Conservation (phyloP, 768 basidiomycete genomes). For the Pisolithus tinctorius region DNA sequence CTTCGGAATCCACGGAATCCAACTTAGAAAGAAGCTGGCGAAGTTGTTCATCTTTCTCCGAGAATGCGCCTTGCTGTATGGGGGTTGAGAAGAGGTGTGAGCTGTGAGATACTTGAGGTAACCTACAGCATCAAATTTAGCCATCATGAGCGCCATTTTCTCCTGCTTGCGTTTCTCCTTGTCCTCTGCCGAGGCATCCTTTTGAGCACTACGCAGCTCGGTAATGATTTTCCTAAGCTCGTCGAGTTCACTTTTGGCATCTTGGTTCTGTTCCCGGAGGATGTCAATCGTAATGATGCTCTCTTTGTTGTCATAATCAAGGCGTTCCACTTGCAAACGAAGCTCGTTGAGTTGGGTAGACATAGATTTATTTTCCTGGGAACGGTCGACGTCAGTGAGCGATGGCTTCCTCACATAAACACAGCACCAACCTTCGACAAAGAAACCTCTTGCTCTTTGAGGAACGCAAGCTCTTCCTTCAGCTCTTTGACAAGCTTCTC, state of each 20-base stretch:
- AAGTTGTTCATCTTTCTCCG: conserved; percentile 92
- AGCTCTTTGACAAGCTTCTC: conserved; percentile 87
- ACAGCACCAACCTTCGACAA: conserved; percentile 56
- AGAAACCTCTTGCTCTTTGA: conserved; percentile 84
- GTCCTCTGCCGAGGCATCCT: conserved; percentile 85
- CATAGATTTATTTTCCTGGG: conserved; percentile 90
- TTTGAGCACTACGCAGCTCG: conserved; percentile 76
- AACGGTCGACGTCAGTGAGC: conserved; percentile 1
- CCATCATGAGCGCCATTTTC: conserved; percentile 99
- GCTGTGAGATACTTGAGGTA: not conserved
- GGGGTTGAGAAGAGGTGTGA: conserved; percentile 4
- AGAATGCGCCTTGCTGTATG: conserved; percentile 80
- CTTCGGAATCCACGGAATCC: conserved; percentile 67
- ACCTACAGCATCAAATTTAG: conserved; percentile 91
- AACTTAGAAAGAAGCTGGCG: conserved; percentile 79
- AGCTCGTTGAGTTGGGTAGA: conserved; percentile 91
- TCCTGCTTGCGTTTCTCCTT: conserved; percentile 99
- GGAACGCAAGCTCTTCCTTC: conserved; percentile 79
- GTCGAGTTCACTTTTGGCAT: conserved; percentile 82
- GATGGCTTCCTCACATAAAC: conserved; percentile 2
- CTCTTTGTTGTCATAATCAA: conserved; percentile 96
- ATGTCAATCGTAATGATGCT: conserved; percentile 88
- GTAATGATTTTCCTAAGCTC: conserved; percentile 76
- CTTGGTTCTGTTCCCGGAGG: conserved; percentile 88
- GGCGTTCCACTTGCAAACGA: conserved; percentile 81